Evolutionary conservation across 805 yeast species (phyloP), one percentile per base, ranked within the genome.

Genomic region (Myxozyma melibiosi): DNA sequence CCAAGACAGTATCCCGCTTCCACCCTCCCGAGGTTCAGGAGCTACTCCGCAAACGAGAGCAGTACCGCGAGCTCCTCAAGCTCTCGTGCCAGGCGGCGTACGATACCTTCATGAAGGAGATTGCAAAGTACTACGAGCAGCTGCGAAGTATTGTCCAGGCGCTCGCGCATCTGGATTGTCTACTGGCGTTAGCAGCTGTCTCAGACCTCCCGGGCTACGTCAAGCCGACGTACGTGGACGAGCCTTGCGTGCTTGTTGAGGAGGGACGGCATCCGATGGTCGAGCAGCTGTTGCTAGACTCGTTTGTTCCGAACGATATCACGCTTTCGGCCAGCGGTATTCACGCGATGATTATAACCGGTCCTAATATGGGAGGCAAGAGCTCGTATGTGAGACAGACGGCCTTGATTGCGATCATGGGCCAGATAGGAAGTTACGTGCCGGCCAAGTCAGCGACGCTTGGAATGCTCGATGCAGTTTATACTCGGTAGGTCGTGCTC

Each of bases 281-380:
- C 8, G 88, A 84, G 65, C 78, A 76, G 13, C 65, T 83, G 18
- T 67, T 74, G 42, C 61, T 67, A 2, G 66, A 67, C 1, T 63
- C 65, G 28, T 87, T 83, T 67, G 88, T 90, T 11, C 78, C 94
- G 1, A 90, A 90, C 68, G 82, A 84, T 61, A 78, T 85, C 4
- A 53, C 68, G 5, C 79, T 90, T 74, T 64, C 74, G 4, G 67
- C 72, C 5, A 67, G 73, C n/a, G 69, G 74, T 2, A 76, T 81
- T 13, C 76, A 89, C 33, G 79, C 81, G 0, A 74, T 84, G 53
- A 76, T 90, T 14, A 80, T 90, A 22, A 88, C 96, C 0, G 96
- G 96, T 0, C 94, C 95, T 0, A 88, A 88, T 64, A 63, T 63
- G 66, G 96, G 96, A 8, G 96, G 96, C 3, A 88, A 88, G 68